Evolutionary conservation across 2,329 filamentous ascomycete genomes (phyloP).

Genomic region (Zasmidium cellare): DNA sequence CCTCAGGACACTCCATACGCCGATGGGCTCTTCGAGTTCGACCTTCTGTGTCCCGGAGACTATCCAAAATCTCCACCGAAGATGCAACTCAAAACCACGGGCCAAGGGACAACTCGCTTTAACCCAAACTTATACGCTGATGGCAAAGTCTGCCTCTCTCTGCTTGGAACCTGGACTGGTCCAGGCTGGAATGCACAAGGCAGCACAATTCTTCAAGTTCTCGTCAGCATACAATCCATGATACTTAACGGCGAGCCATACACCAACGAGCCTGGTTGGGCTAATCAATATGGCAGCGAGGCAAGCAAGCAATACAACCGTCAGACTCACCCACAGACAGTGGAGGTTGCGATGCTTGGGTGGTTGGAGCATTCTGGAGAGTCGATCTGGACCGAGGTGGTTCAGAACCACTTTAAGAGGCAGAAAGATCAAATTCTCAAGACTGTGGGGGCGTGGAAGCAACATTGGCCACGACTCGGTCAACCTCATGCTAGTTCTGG

Average conservation of each 20-base stretch:
- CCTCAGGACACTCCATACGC: slow-evolving; percentile 61
- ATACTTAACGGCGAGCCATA: slow-evolving; percentile 56
- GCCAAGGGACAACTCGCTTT: slow-evolving; percentile 51
- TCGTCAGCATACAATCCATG: slow-evolving; percentile 59
- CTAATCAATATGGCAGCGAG: slow-evolving; percentile 1
- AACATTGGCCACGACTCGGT: not conserved
- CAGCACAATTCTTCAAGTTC: slow-evolving; percentile 42
- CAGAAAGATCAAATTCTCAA: slow-evolving; percentile 10
- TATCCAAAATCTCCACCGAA: slow-evolving; percentile 53
- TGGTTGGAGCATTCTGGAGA: slow-evolving; percentile 30
- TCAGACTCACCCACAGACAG: slow-evolving; percentile 28
- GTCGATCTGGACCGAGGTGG: slow-evolving; percentile 15
- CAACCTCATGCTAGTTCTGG: too few species aligned
- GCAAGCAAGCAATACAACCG: slow-evolving; percentile 33
- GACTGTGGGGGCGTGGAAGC: slow-evolving; percentile 10
- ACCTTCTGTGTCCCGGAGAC: slow-evolving; percentile 49
- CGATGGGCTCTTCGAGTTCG: slow-evolving; percentile 59
- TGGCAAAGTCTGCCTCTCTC: slow-evolving; percentile 59
- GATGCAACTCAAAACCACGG: slow-evolving; percentile 55
- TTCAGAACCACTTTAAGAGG: slow-evolving; percentile 14
- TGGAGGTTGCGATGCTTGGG: slow-evolving; percentile 35
- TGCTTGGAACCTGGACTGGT: slow-evolving; percentile 37
- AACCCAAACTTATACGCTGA: slow-evolving; percentile 63
- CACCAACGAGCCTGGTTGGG: slow-evolving; percentile 56
- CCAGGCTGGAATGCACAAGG: not conserved